phyloP scores from a whole-genome alignment of 2,329 filamentous ascomycete genomes.

The Exophiala spinifera region DNA sequence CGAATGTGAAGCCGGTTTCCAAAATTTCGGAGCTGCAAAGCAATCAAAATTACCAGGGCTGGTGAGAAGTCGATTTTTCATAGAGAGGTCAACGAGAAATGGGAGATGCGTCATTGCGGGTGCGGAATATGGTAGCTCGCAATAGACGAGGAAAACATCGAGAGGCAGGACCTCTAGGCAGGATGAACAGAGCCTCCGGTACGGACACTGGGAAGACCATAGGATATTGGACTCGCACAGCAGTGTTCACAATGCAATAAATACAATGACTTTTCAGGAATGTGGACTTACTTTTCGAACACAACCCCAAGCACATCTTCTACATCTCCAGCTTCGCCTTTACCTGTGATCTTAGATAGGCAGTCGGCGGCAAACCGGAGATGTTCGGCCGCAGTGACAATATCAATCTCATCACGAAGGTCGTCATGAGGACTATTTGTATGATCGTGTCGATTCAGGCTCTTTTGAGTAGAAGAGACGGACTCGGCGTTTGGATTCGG shows the following conservation, averaged over 20 bases:
- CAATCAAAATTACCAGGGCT: slow-evolving; percentile 4
- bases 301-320: slow-evolving; percentile 95
- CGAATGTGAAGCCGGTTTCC: slow-evolving; percentile 1
- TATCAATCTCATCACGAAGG: slow-evolving; percentile 55
- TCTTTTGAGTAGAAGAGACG: slow-evolving; percentile 3
- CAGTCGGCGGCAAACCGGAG: slow-evolving; percentile 75
- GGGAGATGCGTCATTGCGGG: too few species aligned
- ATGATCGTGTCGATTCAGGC: slow-evolving; percentile 25
- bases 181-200: slow-evolving; percentile 14
- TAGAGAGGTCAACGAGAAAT: too few species aligned
- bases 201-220: too few species aligned
- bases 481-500: slow-evolving; percentile 22
- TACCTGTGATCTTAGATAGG: slow-evolving; percentile 83
- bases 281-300: slow-evolving; percentile 79
- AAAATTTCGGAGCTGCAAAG: slow-evolving; percentile 8
- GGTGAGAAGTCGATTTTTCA: too few species aligned
- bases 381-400: slow-evolving; percentile 87
- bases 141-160: not conserved
- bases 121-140: not conserved
- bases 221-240: not conserved
- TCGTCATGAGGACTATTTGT: slow-evolving; percentile 11
- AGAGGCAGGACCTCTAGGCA: not conserved
- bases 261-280: slow-evolving; percentile 5
- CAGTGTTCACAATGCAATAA: too few species aligned
- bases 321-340: slow-evolving; percentile 77